Evolutionary conservation across 1,284 basidiomycete species (phyloP), one percentile per base, ranked within the genome.

Genomic region (Nidula niveotomentosa): DNA sequence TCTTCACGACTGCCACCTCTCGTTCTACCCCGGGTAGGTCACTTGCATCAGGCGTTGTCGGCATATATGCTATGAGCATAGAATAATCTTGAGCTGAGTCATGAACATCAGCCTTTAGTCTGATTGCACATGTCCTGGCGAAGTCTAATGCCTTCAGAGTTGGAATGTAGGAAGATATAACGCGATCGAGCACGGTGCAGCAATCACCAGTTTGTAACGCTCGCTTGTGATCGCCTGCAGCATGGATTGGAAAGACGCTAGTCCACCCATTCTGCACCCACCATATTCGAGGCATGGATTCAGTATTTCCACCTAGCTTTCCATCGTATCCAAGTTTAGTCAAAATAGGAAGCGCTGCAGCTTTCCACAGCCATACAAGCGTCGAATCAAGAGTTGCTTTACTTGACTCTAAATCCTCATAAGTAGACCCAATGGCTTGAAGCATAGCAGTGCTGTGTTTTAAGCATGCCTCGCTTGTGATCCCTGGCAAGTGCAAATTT

Each of bases 131-230:
- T n/a, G 39, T 34, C 43, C 55, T 36, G 8, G 47, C 33, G 30
- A 56, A 49, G 12, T 52, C 56, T 36, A 61, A 52, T 3, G 52
- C 49, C n/a, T 56, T 57, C 3, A 61, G 51, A n/a, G 60, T 59
- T 36, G 60, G 60, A 41, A 55, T 58, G 33, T 59, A 61, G 4
- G 60, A 59, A 2, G 56, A 59, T 8, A 61, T 48, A 1, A 51
- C 56, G 17, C 60, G 51, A 35, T 57, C 60, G 13, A 57, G 35
- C 7, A 61, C 58, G 8, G 54, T 54, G 39, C 58, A 59, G 23
- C 53, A 37, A 36, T 55, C 56, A n/a, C 58, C 54, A 1, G 50
- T 54, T 33, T 41, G 36, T 45, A 43, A 34, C 5, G 58, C 60
- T 39, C 23, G 18, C 10, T 37, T 49, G 36, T 59, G 56, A 48